A percentile compares a stretch with the other conserved stretches of the same genome.
Evolutionary conservation across 1,284 basidiomycete species (phyloP).

Genomic region (Xerocomus amazonicus): DNA sequence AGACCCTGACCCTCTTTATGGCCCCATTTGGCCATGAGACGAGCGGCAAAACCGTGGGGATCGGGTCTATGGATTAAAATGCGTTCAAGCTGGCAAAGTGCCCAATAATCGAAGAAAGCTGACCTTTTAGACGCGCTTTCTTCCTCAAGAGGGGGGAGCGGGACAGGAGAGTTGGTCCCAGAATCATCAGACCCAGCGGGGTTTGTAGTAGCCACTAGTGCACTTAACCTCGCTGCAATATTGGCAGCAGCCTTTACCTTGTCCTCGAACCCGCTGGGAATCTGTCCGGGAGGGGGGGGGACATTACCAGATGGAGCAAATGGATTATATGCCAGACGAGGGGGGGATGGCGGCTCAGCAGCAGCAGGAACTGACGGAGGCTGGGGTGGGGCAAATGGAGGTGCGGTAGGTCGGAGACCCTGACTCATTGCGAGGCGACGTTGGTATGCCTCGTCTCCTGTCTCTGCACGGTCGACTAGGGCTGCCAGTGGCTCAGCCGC

Average conservation of each 20-base stretch:
- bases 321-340: conserved; percentile 58
- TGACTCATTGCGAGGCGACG: conserved; percentile 59
- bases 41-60: conserved; percentile 70
- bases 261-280: conserved; percentile 51
- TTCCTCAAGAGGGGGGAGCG: conserved; percentile 20
- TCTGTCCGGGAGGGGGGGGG: conserved; percentile 51
- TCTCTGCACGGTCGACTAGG: conserved; percentile 35
- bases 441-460: conserved; percentile 71
- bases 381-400: conserved; percentile 18
- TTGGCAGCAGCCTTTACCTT: conserved; percentile 75
- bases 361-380: conserved; percentile 17
- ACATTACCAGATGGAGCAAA: conserved; percentile 59
- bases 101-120: conserved; percentile 8
- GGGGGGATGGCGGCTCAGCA: conserved; percentile 40
- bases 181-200: conserved; percentile 14
- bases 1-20: conserved; percentile 91
- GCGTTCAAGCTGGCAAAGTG: background rate
- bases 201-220: conserved; percentile 46
- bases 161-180: conserved; percentile 17
- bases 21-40: conserved; percentile 90
- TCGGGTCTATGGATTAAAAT: conserved; percentile 46
- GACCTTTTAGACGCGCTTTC: conserved; percentile 35
- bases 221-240: conserved; percentile 69
- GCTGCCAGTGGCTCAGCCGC: conserved; percentile 13
- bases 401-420: conserved; percentile 21